Conservation (phyloP, 495 filamentous ascomycete genomes). For the Daldinia concentrica region DNA sequence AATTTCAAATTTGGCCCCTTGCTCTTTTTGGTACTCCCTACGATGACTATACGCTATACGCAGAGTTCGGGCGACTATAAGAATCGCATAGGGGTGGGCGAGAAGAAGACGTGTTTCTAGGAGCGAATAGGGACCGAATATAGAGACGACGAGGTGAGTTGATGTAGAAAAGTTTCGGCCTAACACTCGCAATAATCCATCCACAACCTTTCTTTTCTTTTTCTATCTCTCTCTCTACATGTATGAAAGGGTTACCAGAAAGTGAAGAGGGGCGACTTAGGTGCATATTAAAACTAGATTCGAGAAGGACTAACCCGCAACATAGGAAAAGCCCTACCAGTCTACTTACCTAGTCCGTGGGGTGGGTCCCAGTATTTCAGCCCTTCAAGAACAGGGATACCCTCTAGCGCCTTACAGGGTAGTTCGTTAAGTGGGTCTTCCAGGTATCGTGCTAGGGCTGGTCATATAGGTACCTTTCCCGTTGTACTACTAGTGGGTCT, state of each 20-base stretch:
- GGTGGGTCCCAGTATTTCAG: slow-evolving; percentile 26
- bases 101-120: slow-evolving; percentile 1
- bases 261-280: slow-evolving; percentile 41
- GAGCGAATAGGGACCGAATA: slow-evolving; percentile 5
- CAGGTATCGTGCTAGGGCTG: slow-evolving; percentile 12
- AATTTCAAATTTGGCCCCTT: slow-evolving; percentile 17
- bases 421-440: slow-evolving; percentile 8
- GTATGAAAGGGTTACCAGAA: slow-evolving; percentile 31
- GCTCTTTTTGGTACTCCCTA: slow-evolving; percentile 2
- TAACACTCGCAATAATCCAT: slow-evolving; percentile 41
- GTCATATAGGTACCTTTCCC: slow-evolving; percentile 7
- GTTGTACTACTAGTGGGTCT: slow-evolving; percentile 24
- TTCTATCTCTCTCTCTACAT: not conserved
- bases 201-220: slow-evolving; percentile 21
- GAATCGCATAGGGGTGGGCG: slow-evolving; percentile 1
- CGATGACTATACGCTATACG: not conserved
- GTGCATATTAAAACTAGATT: slow-evolving; percentile 46
- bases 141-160: slow-evolving; percentile 21
- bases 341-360: slow-evolving; percentile 22
- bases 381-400: slow-evolving; percentile 23
- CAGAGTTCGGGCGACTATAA: slow-evolving; percentile 9
- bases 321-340: slow-evolving; percentile 36
- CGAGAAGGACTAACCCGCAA: slow-evolving; percentile 36
- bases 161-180: slow-evolving; percentile 20
- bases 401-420: slow-evolving; percentile 18